Evolutionary conservation across 371 early-diverging fungal genomes (phyloP), one percentile per base, ranked within the genome.

Genomic region (Thermomucor indicae-seudaticae): DNA sequence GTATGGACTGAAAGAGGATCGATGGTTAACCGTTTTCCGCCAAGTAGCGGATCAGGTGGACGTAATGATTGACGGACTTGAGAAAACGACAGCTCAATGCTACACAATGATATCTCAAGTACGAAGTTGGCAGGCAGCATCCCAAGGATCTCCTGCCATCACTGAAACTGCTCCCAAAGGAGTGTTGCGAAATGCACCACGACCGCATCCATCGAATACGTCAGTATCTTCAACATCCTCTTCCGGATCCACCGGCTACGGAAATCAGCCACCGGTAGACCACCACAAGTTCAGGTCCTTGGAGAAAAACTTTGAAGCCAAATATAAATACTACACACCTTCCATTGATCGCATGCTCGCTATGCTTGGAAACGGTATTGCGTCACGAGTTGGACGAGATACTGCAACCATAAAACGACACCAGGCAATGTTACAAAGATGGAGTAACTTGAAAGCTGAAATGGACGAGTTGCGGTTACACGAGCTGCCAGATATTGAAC

Each of bases 271-370:
- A 8, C 62, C 72, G 8, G 66, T 79, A 22, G 72, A 69, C 28
- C 62, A 61, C 2, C 70, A 70, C 14, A 75, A 79, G 43, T 64
- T 78, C 14, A 65, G 73, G 44, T 68, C 70, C 6, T 62, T 74
- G 29, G 79, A 78, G 54, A 80, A 81, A 59, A 77, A 70, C 8
- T 83, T 83, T 57, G 83, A 83, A 48, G 76, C 77, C 38, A 79
- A 80, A 57, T 72, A 77, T 57, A 80, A 81, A 53, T 78, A 78
- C 51, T 83, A 76, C 45, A 66, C 75, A 5, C 81, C 81, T 6
- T 72, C 79, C 0, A 75, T 83, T n/a, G 68, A 67, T 31, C 75
- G 75, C 47, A 78, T 80, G 81, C 52, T 83, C 12, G 71, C 67
- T 29, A 79, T 78, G 78, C 62, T 83, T 8, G 80, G 79, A 12